These are phyloP conservation scores for Cornus controversa DNA, from an alignment of 148 eudicot genomes.

Conservation along the genomic window DNA sequence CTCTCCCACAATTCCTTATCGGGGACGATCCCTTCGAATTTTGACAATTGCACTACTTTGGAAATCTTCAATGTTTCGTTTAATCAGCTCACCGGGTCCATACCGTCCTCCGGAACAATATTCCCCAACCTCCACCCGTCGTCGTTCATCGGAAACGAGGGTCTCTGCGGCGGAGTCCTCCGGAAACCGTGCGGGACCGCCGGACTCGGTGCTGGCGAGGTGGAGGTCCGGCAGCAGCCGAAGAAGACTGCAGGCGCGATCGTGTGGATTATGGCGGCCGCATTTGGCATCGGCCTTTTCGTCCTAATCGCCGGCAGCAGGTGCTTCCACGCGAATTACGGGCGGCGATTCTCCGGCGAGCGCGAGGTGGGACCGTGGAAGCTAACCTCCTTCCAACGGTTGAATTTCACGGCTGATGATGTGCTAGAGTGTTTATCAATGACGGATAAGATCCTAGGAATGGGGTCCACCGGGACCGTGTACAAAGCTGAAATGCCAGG, in stretches of 20 bases:
- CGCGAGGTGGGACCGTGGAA: slow-evolving; percentile 72
- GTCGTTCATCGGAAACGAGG: slow-evolving; percentile 79
- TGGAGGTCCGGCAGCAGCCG: slow-evolving; percentile 28
- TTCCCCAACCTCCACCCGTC: slow-evolving; percentile 78
- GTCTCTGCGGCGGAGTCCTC: slow-evolving; percentile 65
- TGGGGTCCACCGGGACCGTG: slow-evolving; percentile 90
- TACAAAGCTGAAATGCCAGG: slow-evolving; percentile 86
- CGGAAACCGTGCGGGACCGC: slow-evolving; percentile 48
- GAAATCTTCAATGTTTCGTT: slow-evolving; percentile 86
- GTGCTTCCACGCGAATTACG: slow-evolving; percentile 51
- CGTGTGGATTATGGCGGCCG: slow-evolving; percentile 78
- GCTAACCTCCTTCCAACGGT: slow-evolving; percentile 81
- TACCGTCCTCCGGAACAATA: slow-evolving; percentile 60
- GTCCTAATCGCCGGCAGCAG: slow-evolving; percentile 68
- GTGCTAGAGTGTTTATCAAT: slow-evolving; percentile 68
- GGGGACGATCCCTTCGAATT: slow-evolving; percentile 75
- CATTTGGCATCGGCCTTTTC: slow-evolving; percentile 69
- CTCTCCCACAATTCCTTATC: slow-evolving; percentile 56
- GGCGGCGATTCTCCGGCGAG: slow-evolving; percentile 24
- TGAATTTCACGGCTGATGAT: slow-evolving; percentile 84
- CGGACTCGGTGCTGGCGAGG: slow-evolving; percentile 23
- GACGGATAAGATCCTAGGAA: slow-evolving; percentile 75
- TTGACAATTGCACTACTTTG: slow-evolving; percentile 61
- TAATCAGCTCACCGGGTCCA: slow-evolving; percentile 64
- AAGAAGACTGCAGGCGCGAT: slow-evolving; percentile 58